Conservation (phyloP, 1,284 basidiomycete species). For the Termitomyces sp. region DNA sequence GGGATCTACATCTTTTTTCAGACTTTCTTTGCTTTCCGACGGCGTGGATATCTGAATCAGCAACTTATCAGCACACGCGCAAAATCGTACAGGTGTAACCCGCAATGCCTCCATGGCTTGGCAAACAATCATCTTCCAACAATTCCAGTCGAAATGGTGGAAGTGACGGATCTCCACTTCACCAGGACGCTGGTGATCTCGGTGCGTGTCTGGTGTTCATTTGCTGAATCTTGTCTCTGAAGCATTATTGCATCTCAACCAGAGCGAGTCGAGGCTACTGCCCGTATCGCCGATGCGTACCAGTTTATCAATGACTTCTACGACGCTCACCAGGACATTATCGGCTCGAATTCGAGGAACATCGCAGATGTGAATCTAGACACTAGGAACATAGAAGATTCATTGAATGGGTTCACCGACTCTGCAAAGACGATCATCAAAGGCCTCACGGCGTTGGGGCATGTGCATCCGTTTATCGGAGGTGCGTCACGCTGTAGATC, state of each 20-base stretch:
- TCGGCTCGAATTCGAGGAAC: conserved; percentile 9
- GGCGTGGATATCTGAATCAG: not conserved
- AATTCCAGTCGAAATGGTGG: not conserved
- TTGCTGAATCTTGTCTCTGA: not conserved
- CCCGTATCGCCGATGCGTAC: conserved; percentile 7
- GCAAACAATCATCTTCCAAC: not conserved
- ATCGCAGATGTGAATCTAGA: conserved; percentile 11
- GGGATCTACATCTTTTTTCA: not conserved
- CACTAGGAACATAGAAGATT: conserved; percentile 22
- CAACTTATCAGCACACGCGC: not conserved
- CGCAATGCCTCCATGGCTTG: conserved; percentile 12
- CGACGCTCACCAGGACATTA: conserved; percentile 10
- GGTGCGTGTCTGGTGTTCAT: not conserved
- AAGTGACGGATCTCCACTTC: not conserved
- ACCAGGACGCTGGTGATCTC: not conserved
- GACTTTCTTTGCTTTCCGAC: not conserved
- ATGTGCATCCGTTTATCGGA: conserved; percentile 28
- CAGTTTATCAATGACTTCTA: conserved; percentile 16
- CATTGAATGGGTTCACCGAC: conserved; percentile 23
- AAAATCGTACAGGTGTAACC: not conserved
- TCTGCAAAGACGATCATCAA: conserved; percentile 23
- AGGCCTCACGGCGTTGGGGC: conserved; percentile 25
- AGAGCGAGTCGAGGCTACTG: not conserved
- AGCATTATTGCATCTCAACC: not conserved
- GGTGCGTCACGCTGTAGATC: conserved; percentile 15